Conservation (phyloP, 139 green algal genomes). For the Eudorina sp. region DNA sequence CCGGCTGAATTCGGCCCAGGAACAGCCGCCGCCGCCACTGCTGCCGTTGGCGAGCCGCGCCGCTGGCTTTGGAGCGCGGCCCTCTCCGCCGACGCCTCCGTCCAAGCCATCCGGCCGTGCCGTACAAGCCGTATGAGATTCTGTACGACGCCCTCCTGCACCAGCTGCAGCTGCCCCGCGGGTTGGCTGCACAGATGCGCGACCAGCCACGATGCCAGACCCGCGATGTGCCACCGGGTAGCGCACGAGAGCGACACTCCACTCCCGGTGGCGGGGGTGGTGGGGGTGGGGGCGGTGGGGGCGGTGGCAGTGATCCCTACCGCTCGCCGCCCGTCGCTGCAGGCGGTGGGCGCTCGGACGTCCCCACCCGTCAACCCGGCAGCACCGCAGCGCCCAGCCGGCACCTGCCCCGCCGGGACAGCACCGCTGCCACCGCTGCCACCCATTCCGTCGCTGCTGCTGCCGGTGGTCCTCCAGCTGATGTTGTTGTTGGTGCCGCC, state of each 20-base stretch:
- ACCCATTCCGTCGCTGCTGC: not conserved
- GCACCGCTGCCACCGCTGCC: not conserved
- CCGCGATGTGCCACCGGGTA: slow-evolving; percentile 15
- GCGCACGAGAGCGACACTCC: too few relatives aligned
- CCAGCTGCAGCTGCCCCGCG: slow-evolving; percentile 2
- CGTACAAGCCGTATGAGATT: slow-evolving; percentile 9
- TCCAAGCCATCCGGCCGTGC: not conserved
- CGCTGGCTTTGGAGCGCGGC: not conserved
- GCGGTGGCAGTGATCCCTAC: too few relatives aligned
- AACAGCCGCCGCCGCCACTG: not conserved
- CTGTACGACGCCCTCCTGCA: slow-evolving; percentile 8
- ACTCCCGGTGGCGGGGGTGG: too few relatives aligned
- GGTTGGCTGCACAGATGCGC: slow-evolving; percentile 12
- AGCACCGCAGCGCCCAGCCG: too few relatives aligned
- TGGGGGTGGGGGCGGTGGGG: too few relatives aligned
- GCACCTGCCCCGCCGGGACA: too few relatives aligned
- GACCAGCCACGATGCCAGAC: slow-evolving; percentile 12
- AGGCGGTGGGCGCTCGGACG: too few relatives aligned
- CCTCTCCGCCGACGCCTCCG: not conserved
- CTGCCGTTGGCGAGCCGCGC: too few relatives aligned
- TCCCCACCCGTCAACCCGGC: too few relatives aligned
- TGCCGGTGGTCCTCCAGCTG: not conserved
- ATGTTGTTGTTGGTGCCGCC: not conserved
- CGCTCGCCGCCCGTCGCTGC: too few relatives aligned
- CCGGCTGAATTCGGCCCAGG: too few relatives aligned